A percentile compares a stretch with the other conserved stretches of the same genome.
Evolutionary conservation across 768 basidiomycete genomes (phyloP).

Genomic region (Boletus patriciae): DNA sequence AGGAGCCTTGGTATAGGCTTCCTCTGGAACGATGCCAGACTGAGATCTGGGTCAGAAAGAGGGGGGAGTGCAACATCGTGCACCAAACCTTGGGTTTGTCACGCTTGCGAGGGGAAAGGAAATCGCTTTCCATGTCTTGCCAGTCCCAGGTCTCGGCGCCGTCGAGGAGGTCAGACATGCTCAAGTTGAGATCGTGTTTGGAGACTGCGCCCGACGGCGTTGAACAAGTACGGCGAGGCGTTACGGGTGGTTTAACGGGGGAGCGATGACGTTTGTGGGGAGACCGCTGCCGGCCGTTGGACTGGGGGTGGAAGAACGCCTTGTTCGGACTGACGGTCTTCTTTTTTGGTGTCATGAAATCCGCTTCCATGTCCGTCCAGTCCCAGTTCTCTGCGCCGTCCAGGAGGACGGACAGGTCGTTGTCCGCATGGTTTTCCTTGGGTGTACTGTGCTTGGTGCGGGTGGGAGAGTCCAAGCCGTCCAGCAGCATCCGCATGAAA

Average conservation of each 20-base stretch:
- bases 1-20: slow-evolving; percentile 32
- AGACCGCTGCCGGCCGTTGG: slow-evolving; percentile 14
- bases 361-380: slow-evolving; percentile 56
- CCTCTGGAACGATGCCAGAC: slow-evolving; percentile 13
- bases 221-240: slow-evolving; percentile 14
- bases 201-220: not conserved
- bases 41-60: slow-evolving; percentile 10
- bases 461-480: slow-evolving; percentile 51
- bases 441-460: not conserved
- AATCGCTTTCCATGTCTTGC: slow-evolving; percentile 53
- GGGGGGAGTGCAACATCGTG: not conserved
- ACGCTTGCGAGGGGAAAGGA: slow-evolving; percentile 42
- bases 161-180: slow-evolving; percentile 51
- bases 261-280: slow-evolving; percentile 16
- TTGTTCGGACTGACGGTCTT: slow-evolving; percentile 33
- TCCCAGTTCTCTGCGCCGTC: slow-evolving; percentile 73
- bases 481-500: slow-evolving; percentile 56
- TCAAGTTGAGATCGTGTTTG: slow-evolving; percentile 34
- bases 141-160: slow-evolving; percentile 74
- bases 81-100: slow-evolving; percentile 22
- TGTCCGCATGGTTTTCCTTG: slow-evolving; percentile 7
- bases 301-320: not conserved
- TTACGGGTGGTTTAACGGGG: slow-evolving; percentile 17
- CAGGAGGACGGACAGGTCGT: slow-evolving; percentile 49
- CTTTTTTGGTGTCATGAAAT: slow-evolving; percentile 53